These are phyloP conservation scores for Whalleya microplaca DNA, from an alignment of 2,329 filamentous ascomycete genomes.

Conservation along the genomic window DNA sequence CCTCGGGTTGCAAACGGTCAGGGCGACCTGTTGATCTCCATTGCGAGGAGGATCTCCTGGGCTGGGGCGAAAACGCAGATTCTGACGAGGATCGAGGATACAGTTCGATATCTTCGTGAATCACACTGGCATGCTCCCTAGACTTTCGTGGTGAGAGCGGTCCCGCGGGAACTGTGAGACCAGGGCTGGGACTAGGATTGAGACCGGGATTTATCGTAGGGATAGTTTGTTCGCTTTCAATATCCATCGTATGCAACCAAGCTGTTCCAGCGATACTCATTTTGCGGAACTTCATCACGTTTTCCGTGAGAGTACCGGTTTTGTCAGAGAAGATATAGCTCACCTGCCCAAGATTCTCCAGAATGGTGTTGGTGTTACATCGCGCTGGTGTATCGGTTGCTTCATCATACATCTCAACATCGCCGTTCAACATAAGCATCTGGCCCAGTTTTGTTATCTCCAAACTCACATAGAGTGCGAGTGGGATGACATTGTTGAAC, in stretches of 20 bases:
- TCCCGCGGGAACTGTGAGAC: constrained; percentile 4
- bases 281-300: constrained; percentile 93
- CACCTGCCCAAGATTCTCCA: constrained; percentile 91
- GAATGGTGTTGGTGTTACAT: constrained; percentile 91
- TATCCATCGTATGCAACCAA: constrained; percentile 82
- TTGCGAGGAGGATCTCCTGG: constrained; percentile 37
- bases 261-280: constrained; percentile 87
- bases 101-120: constrained; percentile 37
- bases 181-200: no score
- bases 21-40: constrained; percentile 39
- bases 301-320: constrained; percentile 92
- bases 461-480: constrained; percentile 88
- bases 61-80: constrained; percentile 18
- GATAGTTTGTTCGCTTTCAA: constrained; percentile 39
- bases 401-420: constrained; percentile 90
- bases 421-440: constrained; percentile 77
- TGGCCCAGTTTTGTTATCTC: constrained; percentile 82
- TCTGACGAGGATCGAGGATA: constrained; percentile 31
- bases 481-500: constrained; percentile 94
- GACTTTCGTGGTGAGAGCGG: constrained; percentile 24
- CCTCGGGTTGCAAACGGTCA: constrained; percentile 54
- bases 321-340: constrained; percentile 93
- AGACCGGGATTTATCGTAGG: neutral
- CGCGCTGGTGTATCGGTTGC: constrained; percentile 83
- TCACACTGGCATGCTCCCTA: constrained; percentile 27